phyloP scores from a whole-genome alignment of 139 green algal genomes.

The Auxenochlorella pyrenoidosa region DNA sequence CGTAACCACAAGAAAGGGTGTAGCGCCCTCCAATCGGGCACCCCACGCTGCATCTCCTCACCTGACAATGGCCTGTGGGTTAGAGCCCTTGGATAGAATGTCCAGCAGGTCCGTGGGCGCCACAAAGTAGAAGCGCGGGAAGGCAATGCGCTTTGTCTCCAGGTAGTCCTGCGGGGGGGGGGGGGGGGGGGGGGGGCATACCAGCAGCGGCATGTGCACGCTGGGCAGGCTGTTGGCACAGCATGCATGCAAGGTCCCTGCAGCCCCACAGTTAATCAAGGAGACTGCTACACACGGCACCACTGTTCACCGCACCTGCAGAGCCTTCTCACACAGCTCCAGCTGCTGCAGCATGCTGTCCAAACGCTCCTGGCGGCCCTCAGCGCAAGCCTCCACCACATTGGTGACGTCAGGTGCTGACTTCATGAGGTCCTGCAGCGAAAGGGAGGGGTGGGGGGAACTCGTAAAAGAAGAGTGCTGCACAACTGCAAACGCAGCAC shows the following conservation, averaged over 20 bases:
- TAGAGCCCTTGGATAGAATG: conserved; percentile 90
- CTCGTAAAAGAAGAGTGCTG: background rate
- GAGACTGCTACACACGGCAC: background rate
- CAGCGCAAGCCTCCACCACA: conserved; percentile 91
- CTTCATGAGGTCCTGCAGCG: conserved; percentile 80
- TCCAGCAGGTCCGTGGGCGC: conserved; percentile 90
- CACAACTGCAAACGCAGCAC: background rate
- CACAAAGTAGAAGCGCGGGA: conserved; percentile 97
- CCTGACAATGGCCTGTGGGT: conserved; percentile 84
- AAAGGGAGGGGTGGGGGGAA: too few species aligned
- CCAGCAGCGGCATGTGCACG: background rate
- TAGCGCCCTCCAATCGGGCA: background rate
- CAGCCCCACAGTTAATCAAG: background rate
- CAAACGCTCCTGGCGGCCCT: conserved; percentile 88
- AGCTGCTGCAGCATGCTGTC: conserved; percentile 88
- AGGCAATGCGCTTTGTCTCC: conserved; percentile 92
- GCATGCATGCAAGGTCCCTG: background rate
- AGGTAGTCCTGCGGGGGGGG: conserved; percentile 85
- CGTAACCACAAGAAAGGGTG: background rate
- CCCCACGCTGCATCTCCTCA: background rate
- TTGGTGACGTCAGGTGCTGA: conserved; percentile 78
- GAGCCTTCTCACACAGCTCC: conserved; percentile 94
- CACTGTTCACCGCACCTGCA: conserved; percentile 63
- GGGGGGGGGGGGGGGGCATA: too few species aligned
- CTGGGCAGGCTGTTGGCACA: background rate